phyloP scores from a whole-genome alignment of 805 yeast genomes.

The Myxozyma neotropica region DNA sequence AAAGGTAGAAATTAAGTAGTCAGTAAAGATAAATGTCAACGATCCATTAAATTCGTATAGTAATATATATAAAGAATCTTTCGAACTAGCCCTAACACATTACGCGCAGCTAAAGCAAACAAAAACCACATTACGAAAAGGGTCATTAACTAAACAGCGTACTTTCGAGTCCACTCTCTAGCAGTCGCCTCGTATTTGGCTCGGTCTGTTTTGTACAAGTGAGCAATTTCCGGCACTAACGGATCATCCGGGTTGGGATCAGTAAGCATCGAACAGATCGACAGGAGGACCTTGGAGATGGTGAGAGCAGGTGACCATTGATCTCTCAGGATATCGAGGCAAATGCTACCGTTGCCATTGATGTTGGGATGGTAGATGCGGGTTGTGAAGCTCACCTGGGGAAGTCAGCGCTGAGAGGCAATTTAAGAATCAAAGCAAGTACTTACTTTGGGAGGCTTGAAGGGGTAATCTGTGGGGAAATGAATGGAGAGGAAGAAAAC shows the following conservation, averaged over 20 bases:
- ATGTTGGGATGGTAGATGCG: conserved; percentile 97
- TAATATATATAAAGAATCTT: not conserved
- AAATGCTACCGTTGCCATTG: conserved; percentile 92
- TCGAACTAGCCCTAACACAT: not conserved
- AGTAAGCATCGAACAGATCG: conserved; percentile 92
- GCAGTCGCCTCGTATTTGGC: conserved; percentile 95
- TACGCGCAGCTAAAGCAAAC: conserved; percentile 4
- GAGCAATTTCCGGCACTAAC: conserved; percentile 97
- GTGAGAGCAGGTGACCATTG: conserved; percentile 99
- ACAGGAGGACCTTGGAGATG: conserved; percentile 88
- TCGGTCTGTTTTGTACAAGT: conserved; percentile 91
- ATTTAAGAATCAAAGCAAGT: no score
- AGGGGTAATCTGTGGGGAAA: conserved; percentile 99
- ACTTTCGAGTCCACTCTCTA: conserved; percentile 97
- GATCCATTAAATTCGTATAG: not conserved
- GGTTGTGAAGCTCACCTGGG: conserved; percentile 76
- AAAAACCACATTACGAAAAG: conserved; percentile 1
- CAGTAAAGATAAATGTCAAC: not conserved
- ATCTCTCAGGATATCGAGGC: conserved; percentile 94
- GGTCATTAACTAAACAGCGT: conserved; percentile 65
- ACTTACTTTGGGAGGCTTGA: conserved; percentile 84
- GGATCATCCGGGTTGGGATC: conserved; percentile 99
- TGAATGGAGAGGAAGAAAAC: conserved; percentile 94
- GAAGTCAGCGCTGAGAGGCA: no score
- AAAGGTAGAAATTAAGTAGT: not conserved